Evolutionary conservation across 2,329 filamentous ascomycete species (phyloP).

Genomic region (Aspergillus spinulosporus): DNA sequence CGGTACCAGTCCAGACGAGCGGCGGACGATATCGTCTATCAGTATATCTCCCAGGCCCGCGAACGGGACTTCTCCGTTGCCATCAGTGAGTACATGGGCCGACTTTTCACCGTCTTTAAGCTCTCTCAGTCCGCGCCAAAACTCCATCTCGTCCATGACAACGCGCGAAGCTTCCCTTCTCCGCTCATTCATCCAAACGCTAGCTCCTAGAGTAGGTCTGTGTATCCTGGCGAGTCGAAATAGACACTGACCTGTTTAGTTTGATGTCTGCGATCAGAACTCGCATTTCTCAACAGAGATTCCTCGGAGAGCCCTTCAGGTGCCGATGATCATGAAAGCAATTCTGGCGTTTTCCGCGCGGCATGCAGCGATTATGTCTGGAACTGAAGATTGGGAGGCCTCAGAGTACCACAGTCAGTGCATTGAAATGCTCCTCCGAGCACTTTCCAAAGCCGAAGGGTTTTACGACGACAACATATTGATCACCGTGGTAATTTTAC

Average conservation of each 20-base stretch:
- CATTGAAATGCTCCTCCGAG: slow-evolving; percentile 49
- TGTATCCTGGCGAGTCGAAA: too few relatives aligned
- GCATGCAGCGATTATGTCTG: slow-evolving; percentile 44
- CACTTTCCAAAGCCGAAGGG: slow-evolving; percentile 44
- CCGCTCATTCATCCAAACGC: slow-evolving; percentile 36
- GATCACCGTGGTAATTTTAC: slow-evolving; percentile 51
- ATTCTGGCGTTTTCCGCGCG: slow-evolving; percentile 50
- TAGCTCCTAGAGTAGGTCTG: slow-evolving; percentile 35
- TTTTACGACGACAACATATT: slow-evolving; percentile 51
- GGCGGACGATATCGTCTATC: slow-evolving; percentile 14
- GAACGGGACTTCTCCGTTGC: slow-evolving; percentile 16
- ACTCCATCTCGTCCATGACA: slow-evolving; percentile 20
- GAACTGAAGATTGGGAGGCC: slow-evolving; percentile 44
- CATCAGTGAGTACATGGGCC: slow-evolving; percentile 20
- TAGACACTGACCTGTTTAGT: slow-evolving; percentile 1
- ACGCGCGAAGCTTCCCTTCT: slow-evolving; percentile 37
- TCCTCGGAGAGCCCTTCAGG: slow-evolving; percentile 48
- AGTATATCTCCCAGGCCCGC: slow-evolving; percentile 15
- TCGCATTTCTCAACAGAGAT: slow-evolving; percentile 50
- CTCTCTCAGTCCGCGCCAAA: slow-evolving; percentile 16
- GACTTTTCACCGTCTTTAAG: slow-evolving; percentile 16
- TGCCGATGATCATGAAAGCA: slow-evolving; percentile 51
- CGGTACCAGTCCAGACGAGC: slow-evolving; percentile 12
- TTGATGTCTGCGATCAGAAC: slow-evolving; percentile 36
- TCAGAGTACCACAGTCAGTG: slow-evolving; percentile 50